Percentiles rank a stretch among this genome's conserved stretches.
Evolutionary conservation across 1,284 basidiomycete species (phyloP).

Genomic region (Cystobasidiaceae sp.): DNA sequence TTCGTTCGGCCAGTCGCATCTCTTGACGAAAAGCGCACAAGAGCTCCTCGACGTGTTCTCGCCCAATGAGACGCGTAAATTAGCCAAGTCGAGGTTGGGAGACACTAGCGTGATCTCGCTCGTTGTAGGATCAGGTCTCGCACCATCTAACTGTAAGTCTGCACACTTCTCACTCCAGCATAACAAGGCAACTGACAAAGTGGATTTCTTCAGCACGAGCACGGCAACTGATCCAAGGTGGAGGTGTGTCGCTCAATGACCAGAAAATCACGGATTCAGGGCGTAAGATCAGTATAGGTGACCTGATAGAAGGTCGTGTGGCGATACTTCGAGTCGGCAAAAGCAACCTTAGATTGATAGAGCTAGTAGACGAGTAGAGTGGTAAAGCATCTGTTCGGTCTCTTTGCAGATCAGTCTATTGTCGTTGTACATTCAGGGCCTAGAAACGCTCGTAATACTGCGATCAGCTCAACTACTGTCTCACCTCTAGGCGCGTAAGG

Average conservation of each 20-base stretch:
- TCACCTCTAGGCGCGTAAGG: too few species aligned
- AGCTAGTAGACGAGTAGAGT: neutral
- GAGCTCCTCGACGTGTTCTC: constrained; percentile 15
- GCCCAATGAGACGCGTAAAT: neutral
- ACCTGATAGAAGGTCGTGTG: constrained; percentile 15
- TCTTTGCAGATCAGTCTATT: neutral
- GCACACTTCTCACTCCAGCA: too few species aligned
- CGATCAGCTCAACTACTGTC: neutral
- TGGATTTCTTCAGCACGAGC: constrained; percentile 24
- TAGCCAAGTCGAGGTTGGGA: neutral
- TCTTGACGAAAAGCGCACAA: neutral
- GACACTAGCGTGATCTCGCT: neutral
- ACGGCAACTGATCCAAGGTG: constrained; percentile 3
- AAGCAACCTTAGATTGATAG: constrained; percentile 10
- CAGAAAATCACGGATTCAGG: constrained; percentile 4
- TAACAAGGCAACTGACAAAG: too few species aligned
- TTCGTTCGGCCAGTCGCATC: neutral
- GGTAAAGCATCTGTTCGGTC: neutral
- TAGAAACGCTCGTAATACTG: too few species aligned
- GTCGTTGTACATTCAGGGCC: too few species aligned
- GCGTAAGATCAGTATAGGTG: neutral
- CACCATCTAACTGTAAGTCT: constrained; percentile 8
- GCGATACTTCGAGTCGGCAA: constrained; percentile 21
- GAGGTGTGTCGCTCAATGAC: constrained; percentile 20
- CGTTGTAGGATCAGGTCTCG: neutral